Base-by-base conservation (phyloP, 306 rosid species). In the Fragaria iinumae region DNA sequence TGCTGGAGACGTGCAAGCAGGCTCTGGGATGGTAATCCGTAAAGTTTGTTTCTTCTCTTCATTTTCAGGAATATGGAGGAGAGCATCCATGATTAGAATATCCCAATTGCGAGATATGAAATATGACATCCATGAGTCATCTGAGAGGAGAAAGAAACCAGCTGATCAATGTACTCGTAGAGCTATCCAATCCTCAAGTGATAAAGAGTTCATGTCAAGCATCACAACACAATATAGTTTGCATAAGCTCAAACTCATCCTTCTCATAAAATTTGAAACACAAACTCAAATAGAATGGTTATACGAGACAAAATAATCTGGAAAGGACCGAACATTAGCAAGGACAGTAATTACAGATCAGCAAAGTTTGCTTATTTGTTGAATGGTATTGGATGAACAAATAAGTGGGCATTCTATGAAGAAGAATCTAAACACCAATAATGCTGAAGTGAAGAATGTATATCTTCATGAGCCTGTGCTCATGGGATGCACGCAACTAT, bases 31-130 rank as follows among this genome's bases (percentile, higher is more conserved):
- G 82, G 81, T 88, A 55, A 95, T 85, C 73, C 99, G 90, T 79
- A 90, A 6, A 0, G 97, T 86, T 83, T 60, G 91, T 43, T 81
- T 78, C 77, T 79, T 88, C 75, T 81, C 97, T 71, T 92, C 96
- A 56, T 95, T 92, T 72, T 80, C 91, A 74, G 99, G 97, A 78
- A 91, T 84, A 82, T 92, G 87, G 25, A 95, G 89, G 66, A 92
- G 97, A 71, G 97, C 97, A 75, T 95, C 93, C 97, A 95, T 92
- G 82, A 92, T 72, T 72, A 95, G 80, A 63, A 95, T 90, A 53
- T 95, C 93, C 99, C 99, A 95, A 77, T 92, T 93, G 5, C 86
- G 96, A 78, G 87, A 82, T 77, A 80, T 77, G 77, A 90, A 69
- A 83, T 70, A 92, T 8, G 97, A 88, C 75, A 88, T 78, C 99